Evolutionary conservation across 1,139 yeast species (phyloP), one percentile per base, ranked within the genome.

Genomic region (Groenewaldozyma sp.): DNA sequence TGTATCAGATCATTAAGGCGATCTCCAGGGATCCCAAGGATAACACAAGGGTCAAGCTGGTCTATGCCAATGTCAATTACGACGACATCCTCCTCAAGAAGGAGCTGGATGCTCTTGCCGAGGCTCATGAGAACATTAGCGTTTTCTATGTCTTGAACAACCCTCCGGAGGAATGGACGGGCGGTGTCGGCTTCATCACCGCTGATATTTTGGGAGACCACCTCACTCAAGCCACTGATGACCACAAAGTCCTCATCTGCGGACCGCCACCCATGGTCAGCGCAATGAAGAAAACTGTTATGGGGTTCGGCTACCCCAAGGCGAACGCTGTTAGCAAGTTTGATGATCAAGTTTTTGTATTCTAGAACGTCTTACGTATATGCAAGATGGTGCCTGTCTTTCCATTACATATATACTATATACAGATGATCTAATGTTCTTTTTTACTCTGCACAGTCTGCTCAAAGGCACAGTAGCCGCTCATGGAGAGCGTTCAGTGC

Each of bases 241-340:
- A 78, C 51, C 70, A 74, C 47, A 87, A 83, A 70, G 65, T 91
- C 48, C 74, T 91, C 55, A 65, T 91, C 43, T 93, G 98, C 64
- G 96, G 99, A 24, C 98, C 99, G 43, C 95, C 95, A 46, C 84
- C 84, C 41, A 80, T 84, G 91, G 76, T 77, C 38, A 70, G 79
- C 38, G 78, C 83, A 41, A 71, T 80, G 58, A 88, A 87, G 70
- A 87, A 81, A 69, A 83, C 82, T 39, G 87, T 94, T 28, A 67
- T 70, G 18, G 69, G 64, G 41, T 71, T 88, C 52, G 97, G 96
- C 17, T 93, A 67, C 64, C 74, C 74, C 40, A 87, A 86, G 73
- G 88, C 96, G 43, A 82, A 78, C 64, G 93, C 95, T 3, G 87
- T 88, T 28, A 81, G 94, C 39, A 87, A 87, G 67, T 73, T 84